Evolutionary conservation across 2,329 filamentous ascomycete genomes (phyloP), one percentile per base, ranked within the genome.

Genomic region (Fusarium pseudonygamai): DNA sequence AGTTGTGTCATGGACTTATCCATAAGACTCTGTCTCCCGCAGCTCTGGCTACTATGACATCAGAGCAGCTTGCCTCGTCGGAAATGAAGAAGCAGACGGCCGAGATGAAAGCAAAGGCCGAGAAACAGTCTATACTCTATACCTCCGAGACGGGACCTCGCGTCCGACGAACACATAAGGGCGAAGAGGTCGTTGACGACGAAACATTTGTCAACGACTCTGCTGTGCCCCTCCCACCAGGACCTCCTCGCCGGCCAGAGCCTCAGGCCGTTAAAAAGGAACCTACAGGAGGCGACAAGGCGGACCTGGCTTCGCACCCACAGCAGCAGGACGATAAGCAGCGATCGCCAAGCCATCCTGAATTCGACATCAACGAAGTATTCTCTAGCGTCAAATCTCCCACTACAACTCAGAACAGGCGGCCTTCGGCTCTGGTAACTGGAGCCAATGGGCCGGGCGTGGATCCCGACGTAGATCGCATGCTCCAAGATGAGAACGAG

Each of bases 161-260:
- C 7, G 92, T 98, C 64, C 90, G 95, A 77, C 91, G 93, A 75
- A 98, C 96, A 5, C 96, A 98, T 84, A 98, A 98, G 82, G 96
- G 96, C 18, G 95, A 98, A 66, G 96, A 98, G 80, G 82, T 97
- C 22, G 88, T 98, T 22, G 95, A 96, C 70, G 91, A 93, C 50
- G 94, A 97, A 39, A 86, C 83, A n/a, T 80, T 83, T 42, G 68
- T 82, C n/a, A 79, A 77, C 18, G 80, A 78, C 40, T 81, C 84
- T 30, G 78, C 79, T n/a, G 76, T 79, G 24, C 81, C 82, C 30
- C 66, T 77, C 14, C 75, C 73, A 20, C 60, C 64, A 32, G 76
- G 72, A 32, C 69, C 72, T 22, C 66, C 69, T 45, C 72, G 76
- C 32, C 75, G 73, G n/a, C 67, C 73, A 60, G 70, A 70, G 5